Evolutionary conservation across 345 rosid species (phyloP), one percentile per base, ranked within the genome.

Genomic region (Gynandropsis gynandra): DNA sequence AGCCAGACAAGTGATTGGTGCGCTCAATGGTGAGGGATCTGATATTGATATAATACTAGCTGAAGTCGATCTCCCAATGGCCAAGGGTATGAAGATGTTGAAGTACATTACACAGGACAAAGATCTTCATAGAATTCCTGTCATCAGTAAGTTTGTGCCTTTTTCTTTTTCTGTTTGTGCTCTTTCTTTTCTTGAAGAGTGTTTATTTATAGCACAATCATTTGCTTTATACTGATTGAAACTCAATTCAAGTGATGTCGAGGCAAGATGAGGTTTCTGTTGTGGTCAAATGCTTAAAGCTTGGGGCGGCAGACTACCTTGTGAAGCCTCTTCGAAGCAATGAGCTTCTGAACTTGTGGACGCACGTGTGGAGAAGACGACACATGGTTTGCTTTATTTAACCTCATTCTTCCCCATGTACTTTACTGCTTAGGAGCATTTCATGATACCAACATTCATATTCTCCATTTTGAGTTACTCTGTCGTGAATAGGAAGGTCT

Each of bases 31-130:
- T 4, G 96, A 92, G 67, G 98, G 96, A 42, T 77, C 93, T 62
- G 90, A 85, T 56, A 87, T 92, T 42, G 98, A 92, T 76, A 77
- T 92, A 29, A 85, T 92, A 58, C 89, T 92, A 46, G 79, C 98
- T 16, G 98, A 92, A 72, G 89, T 92, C 60, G 93, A 92, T 77
- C 87, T 92, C 54, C 98, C 95, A 57, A 80, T 87, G 93, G 66
- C 70, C 40, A 92, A 92, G 69, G 98, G 98, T 75, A 74, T 82
- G 84, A 92, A 92, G 78, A 73, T 87, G 93, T 68, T 92, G 58
- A 92, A 87, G 75, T 87, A 92, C 70, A 85, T 92, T 49, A 74
- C 76, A 4, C 78, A 86, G 47, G 83, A 92, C 73, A 85, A 84
- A 64, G 89, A 79, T 46, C 77, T 92, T 50, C 76, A 69, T 11